These are phyloP conservation scores for Backusella psychrophila DNA, from an alignment of 192 early-diverging fungal genomes.

Conservation along the genomic window DNA sequence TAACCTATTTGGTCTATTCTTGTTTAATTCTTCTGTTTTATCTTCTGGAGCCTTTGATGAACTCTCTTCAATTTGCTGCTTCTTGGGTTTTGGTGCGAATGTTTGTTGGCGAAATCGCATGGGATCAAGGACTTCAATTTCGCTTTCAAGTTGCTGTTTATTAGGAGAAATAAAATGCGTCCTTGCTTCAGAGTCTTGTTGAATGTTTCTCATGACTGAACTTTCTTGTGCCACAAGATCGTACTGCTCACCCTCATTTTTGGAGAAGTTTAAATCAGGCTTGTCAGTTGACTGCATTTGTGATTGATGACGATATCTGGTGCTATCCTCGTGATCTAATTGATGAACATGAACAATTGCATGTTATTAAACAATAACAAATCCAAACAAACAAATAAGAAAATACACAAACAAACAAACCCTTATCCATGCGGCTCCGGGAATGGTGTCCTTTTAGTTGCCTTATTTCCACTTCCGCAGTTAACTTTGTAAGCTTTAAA, in stretches of 20 bases:
- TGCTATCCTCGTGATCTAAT: slow-evolving; percentile 6
- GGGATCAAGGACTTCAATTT: not conserved
- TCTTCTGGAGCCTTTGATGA: not conserved
- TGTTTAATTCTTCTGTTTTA: not conserved
- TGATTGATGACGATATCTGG: slow-evolving; percentile 4
- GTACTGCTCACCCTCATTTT: not conserved
- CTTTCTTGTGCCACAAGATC: not conserved
- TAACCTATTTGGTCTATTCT: not conserved
- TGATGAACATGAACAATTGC: not conserved
- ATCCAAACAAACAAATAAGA: not conserved
- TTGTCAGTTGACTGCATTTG: slow-evolving; percentile 4
- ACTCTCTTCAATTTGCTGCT: not conserved
- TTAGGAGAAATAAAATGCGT: not conserved
- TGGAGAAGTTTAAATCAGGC: not conserved
- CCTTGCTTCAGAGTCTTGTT: not conserved
- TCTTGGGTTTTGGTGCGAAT: not conserved
- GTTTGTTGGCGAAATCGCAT: not conserved
- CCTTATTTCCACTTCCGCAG: not conserved
- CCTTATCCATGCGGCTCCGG: not conserved
- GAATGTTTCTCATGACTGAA: not conserved
- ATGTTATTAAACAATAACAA: not conserved
- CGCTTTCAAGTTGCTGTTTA: not conserved
- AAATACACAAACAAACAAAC: not conserved
- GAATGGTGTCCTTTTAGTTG: not conserved
- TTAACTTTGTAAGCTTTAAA: slow-evolving; percentile 15